phyloP scores from a whole-genome alignment of 1,139 yeast species.

The Wickerhamiella infanticola region DNA sequence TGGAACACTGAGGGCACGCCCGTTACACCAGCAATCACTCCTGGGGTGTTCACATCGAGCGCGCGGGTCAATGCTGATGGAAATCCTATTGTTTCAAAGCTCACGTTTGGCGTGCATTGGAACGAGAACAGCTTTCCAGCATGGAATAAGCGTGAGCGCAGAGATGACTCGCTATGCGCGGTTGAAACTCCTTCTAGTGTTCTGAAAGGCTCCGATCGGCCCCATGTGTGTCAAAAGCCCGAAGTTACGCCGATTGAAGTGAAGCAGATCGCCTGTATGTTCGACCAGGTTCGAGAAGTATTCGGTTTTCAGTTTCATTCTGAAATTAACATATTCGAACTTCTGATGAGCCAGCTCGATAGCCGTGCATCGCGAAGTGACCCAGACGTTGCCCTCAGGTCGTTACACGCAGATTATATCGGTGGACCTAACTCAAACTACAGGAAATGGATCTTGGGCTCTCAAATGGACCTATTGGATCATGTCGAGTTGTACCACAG shows the following conservation, averaged over 20 bases:
- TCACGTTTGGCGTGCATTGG: constrained; percentile 23
- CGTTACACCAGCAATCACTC: constrained; percentile 9
- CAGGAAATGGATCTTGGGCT: constrained; percentile 58
- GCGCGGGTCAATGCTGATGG: constrained; percentile 2
- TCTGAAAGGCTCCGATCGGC: background rate
- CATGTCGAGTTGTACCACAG: constrained; percentile 18
- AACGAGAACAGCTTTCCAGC: constrained; percentile 41
- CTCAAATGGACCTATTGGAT: constrained; percentile 44
- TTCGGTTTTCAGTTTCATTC: constrained; percentile 69
- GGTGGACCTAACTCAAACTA: constrained; percentile 56
- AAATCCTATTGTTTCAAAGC: constrained; percentile 2
- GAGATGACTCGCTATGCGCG: background rate
- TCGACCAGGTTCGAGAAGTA: constrained; percentile 42
- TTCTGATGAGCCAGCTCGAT: constrained; percentile 59
- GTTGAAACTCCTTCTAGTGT: background rate
- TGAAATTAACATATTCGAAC: constrained; percentile 62
- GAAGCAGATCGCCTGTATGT: constrained; percentile 44
- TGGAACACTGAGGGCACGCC: constrained; percentile 1
- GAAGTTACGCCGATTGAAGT: constrained; percentile 26
- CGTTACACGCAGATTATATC: constrained; percentile 63
- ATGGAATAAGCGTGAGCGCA: constrained; percentile 27
- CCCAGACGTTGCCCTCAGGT: constrained; percentile 50
- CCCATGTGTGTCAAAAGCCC: background rate
- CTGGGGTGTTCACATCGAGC: constrained; percentile 6
- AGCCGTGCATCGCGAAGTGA: constrained; percentile 64